A percentile compares a stretch with the other conserved stretches of the same genome.
These are phyloP conservation scores for Penicillium sp. DNA, from an alignment of 2,329 filamentous ascomycete species.

Conservation along the genomic window DNA sequence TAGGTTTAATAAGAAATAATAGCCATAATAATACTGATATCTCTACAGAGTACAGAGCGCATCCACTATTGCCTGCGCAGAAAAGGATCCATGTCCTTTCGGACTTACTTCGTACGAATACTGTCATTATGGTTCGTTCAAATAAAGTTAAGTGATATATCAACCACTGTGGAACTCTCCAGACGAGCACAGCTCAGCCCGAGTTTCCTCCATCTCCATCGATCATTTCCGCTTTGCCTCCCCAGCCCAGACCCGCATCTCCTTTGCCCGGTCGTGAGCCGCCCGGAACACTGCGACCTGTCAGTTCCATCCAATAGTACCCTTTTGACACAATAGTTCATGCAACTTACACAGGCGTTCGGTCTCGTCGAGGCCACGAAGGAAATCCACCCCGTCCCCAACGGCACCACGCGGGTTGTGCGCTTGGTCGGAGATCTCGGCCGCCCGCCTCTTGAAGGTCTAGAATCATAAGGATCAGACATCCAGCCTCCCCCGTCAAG, in stretches of 20 bases:
- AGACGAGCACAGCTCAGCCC: slow-evolving; percentile 35
- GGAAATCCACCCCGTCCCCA: slow-evolving; percentile 74
- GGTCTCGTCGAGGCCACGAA: slow-evolving; percentile 86
- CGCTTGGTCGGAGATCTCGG: slow-evolving; percentile 85
- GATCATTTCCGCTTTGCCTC: slow-evolving; percentile 56
- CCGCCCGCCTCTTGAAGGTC: slow-evolving; percentile 77
- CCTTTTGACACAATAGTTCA: not conserved
- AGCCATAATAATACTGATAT: no score
- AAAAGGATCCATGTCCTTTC: no score
- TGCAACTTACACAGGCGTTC: slow-evolving; percentile 66
- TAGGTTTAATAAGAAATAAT: no score
- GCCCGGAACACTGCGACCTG: slow-evolving; percentile 65
- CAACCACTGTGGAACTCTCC: not conserved
- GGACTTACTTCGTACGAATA: not conserved
- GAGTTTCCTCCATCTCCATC: slow-evolving; percentile 1
- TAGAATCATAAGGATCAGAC: slow-evolving; percentile 32
- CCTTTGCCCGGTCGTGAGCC: slow-evolving; percentile 74
- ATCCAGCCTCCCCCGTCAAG: not conserved
- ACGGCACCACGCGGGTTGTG: slow-evolving; percentile 77
- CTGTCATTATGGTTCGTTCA: slow-evolving; percentile 3
- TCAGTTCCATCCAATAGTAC: slow-evolving; percentile 20
- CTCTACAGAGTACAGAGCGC: no score
- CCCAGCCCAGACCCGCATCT: slow-evolving; percentile 71
- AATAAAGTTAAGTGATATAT: not conserved
- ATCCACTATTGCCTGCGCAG: no score